These are phyloP conservation scores for Sapria himalayana DNA, from an alignment of 345 rosid species.

Conservation along the genomic window DNA sequence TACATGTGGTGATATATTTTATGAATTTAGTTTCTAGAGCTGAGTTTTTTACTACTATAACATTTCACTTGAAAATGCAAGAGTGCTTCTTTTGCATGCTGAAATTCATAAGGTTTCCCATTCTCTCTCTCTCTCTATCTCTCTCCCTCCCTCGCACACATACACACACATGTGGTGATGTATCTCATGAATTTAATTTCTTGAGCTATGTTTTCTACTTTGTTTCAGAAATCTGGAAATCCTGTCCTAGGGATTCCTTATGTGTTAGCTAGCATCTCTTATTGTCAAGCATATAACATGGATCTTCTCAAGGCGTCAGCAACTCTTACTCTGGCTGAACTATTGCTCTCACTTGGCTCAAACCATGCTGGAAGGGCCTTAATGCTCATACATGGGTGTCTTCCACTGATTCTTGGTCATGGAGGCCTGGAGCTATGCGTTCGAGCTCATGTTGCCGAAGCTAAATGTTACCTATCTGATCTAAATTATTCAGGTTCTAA, in stretches of 20 bases:
- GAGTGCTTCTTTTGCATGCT: constrained; percentile 76
- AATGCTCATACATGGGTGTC: constrained; percentile 42
- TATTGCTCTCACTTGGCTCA: constrained; percentile 76
- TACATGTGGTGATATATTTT: no score
- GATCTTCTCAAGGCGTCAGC: constrained; percentile 97
- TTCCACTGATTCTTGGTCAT: constrained; percentile 86
- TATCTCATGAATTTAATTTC: no score
- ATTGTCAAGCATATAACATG: constrained; percentile 82
- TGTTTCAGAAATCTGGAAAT: constrained; percentile 78
- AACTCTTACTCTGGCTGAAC: constrained; percentile 72
- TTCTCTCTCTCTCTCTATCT: no score
- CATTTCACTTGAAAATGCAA: constrained; percentile 73
- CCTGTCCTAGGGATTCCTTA: constrained; percentile 86
- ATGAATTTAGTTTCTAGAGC: no score
- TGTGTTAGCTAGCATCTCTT: constrained; percentile 84
- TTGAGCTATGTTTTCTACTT: no score
- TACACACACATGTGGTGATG: no score
- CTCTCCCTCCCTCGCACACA: no score
- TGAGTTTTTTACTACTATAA: constrained; percentile 82
- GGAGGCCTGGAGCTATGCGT: constrained; percentile 92
- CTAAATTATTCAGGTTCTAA: constrained; percentile 50
- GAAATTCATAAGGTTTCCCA: constrained; percentile 99
- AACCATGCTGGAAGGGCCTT: constrained; percentile 66
- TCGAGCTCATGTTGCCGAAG: constrained; percentile 75
- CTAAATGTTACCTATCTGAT: constrained; percentile 79